Percentiles rank a stretch among this genome's conserved stretches.
phyloP scores from a whole-genome alignment of 1,284 basidiomycete species.

The Austroboletus rostrupii region DNA sequence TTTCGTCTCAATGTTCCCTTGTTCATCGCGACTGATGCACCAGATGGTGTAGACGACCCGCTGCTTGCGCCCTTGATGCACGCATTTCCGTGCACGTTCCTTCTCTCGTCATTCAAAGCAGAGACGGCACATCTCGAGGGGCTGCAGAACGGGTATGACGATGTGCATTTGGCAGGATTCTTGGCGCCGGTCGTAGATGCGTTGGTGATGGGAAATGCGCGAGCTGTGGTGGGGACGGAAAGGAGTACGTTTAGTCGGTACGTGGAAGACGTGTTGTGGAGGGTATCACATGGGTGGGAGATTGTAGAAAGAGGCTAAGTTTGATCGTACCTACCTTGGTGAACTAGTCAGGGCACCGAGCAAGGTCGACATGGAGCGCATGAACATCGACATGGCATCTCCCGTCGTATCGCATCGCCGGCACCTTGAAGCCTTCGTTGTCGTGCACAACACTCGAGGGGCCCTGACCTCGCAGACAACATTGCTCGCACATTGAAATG shows the following conservation, averaged over 20 bases:
- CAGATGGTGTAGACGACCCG: constrained; percentile 42
- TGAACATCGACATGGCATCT: constrained; percentile 4
- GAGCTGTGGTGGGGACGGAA: constrained; percentile 60
- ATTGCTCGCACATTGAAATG: too few species aligned
- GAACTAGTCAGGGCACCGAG: too few species aligned
- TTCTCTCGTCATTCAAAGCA: constrained; percentile 52
- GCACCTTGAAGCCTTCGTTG: not conserved
- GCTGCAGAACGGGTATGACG: constrained; percentile 51
- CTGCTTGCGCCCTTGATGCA: constrained; percentile 46
- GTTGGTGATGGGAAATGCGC: constrained; percentile 56
- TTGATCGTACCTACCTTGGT: too few species aligned
- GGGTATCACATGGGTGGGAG: constrained; percentile 47
- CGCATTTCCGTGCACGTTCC: constrained; percentile 71
- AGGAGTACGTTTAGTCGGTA: constrained; percentile 73
- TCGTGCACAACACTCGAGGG: too few species aligned
- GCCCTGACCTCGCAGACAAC: too few species aligned
- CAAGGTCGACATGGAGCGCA: too few species aligned
- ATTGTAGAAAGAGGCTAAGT: constrained; percentile 48
- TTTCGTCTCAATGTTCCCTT: constrained; percentile 55
- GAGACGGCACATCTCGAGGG: constrained; percentile 36
- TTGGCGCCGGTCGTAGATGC: constrained; percentile 67
- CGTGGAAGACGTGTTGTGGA: constrained; percentile 64
- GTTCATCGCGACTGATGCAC: constrained; percentile 69
- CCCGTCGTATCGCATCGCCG: constrained; percentile 12
- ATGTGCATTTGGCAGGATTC: constrained; percentile 45